Percentiles rank a stretch among this genome's conserved stretches.
phyloP scores from a whole-genome alignment of 2,329 filamentous ascomycete genomes.

The Lachnellula hyalina region DNA sequence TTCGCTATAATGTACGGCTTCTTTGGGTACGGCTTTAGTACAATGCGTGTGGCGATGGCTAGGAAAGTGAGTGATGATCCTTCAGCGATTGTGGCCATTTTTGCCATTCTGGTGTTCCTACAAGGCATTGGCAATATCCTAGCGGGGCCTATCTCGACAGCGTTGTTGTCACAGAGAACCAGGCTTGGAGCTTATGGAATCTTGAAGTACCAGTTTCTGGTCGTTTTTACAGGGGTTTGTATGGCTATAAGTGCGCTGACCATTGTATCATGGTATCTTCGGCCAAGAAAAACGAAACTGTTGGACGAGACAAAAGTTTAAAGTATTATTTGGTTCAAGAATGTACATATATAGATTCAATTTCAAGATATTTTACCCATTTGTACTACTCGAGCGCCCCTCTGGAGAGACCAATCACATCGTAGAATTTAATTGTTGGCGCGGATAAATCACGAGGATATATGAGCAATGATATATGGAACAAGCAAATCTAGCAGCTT shows the following conservation, averaged over 20 bases:
- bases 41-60: slow-evolving; percentile 41
- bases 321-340: too few species aligned
- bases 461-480: too few species aligned
- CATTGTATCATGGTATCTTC: slow-evolving; percentile 13
- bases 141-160: slow-evolving; percentile 29
- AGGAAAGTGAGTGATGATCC: slow-evolving; percentile 29
- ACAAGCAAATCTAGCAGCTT: too few species aligned
- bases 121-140: slow-evolving; percentile 32
- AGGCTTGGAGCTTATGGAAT: slow-evolving; percentile 15
- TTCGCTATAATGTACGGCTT: slow-evolving; percentile 51
- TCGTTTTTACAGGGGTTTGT: slow-evolving; percentile 21
- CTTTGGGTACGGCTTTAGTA: slow-evolving; percentile 47
- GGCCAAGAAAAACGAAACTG: slow-evolving; percentile 1
- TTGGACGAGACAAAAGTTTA: too few species aligned
- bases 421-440: too few species aligned
- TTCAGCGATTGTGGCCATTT: slow-evolving; percentile 25
- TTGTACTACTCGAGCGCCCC: too few species aligned
- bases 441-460: too few species aligned
- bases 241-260: slow-evolving; percentile 17
- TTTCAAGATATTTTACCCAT: too few species aligned
- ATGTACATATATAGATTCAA: too few species aligned
- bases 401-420: too few species aligned
- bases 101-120: slow-evolving; percentile 28
- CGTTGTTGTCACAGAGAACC: slow-evolving; percentile 18
- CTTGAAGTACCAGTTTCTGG: slow-evolving; percentile 16